phyloP scores from a whole-genome alignment of 345 rosid genomes.

The Xanthoceras sorbifolium region DNA sequence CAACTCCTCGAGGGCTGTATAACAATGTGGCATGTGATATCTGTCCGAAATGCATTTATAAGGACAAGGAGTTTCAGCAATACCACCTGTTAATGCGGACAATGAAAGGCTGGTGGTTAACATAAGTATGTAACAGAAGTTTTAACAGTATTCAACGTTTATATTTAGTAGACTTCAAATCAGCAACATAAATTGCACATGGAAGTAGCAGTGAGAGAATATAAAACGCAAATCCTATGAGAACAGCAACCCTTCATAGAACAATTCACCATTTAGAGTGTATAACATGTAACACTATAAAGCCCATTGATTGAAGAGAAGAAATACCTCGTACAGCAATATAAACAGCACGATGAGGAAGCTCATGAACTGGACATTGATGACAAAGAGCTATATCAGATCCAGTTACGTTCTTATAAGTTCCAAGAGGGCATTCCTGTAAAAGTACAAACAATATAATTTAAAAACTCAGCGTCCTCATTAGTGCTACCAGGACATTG shows the following conservation, averaged over 20 bases:
- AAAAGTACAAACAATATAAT: constrained; percentile 27
- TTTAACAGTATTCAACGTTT: neutral
- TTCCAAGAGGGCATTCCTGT: constrained; percentile 97
- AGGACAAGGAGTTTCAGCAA: constrained; percentile 88
- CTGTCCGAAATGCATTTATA: constrained; percentile 87
- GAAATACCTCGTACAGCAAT: constrained; percentile 75
- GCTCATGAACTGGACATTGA: constrained; percentile 72
- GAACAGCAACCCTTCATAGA: neutral
- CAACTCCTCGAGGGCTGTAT: constrained; percentile 96
- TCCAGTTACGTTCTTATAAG: constrained; percentile 86
- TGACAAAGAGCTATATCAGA: constrained; percentile 81
- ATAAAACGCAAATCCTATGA: neutral
- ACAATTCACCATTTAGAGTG: neutral
- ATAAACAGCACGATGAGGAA: constrained; percentile 85
- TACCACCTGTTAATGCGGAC: constrained; percentile 68
- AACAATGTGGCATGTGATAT: constrained; percentile 95
- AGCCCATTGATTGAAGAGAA: constrained; percentile 7
- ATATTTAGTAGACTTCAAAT: neutral
- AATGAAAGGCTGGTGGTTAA: neutral
- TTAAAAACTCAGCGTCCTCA: constrained; percentile 53
- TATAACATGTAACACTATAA: neutral
- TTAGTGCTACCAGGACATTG: constrained; percentile 83
- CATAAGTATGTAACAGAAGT: neutral
- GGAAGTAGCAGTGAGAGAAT: neutral
- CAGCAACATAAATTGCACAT: neutral